Evolutionary conservation across 495 filamentous ascomycete genomes (phyloP), one percentile per base, ranked within the genome.

Genomic region (Aspergillus avenaceus): DNA sequence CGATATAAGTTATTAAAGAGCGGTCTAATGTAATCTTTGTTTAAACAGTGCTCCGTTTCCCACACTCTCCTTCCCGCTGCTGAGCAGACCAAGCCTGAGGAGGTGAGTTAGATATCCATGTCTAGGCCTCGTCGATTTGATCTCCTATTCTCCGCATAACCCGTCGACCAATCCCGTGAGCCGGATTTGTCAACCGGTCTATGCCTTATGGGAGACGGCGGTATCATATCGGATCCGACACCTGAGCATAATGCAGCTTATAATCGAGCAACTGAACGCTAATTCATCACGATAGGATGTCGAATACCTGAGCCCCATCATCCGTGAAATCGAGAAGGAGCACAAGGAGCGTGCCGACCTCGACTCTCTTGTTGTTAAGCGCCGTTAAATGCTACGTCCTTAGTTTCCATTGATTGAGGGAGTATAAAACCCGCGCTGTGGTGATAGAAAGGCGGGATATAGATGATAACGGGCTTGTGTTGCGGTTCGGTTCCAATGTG

Each of bases 321-420:
- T 96, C 70, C 74, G 78, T 57, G 85, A 91, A 73, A 83, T 96
- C 66, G 81, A 90, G 74, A 80, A 85, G 56, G 91, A 96, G 78
- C 66, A 71, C 50, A 82, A 81, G 64, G 93, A 98, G 79, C 80
- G 85, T 61, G 75, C 76, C 41, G 88, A 91, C 59, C 74, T 98
- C 59, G 91, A 97, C 70, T 79, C 84, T 55, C 77, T 97, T 77
- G 73, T 84, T 48, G 65, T 92, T 62, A 83, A 79, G 72, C 66
- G 34, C 6, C 34, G 67, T 58, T 72, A 69, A 69, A 65, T 44
- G 45, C 41, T 49, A 52, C 49, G n/a, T 42, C 25, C 28, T 34
- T 28, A 47, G 50, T 47, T n/a, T 53, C 59, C 55, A 45, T 52
- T 40, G 52, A 28, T 47, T 50, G 59, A 58, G 50, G 62, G 51